Evolutionary conservation across 1,139 yeast species (phyloP), one percentile per base, ranked within the genome.

Genomic region (Saccharomyces pastorianus): DNA sequence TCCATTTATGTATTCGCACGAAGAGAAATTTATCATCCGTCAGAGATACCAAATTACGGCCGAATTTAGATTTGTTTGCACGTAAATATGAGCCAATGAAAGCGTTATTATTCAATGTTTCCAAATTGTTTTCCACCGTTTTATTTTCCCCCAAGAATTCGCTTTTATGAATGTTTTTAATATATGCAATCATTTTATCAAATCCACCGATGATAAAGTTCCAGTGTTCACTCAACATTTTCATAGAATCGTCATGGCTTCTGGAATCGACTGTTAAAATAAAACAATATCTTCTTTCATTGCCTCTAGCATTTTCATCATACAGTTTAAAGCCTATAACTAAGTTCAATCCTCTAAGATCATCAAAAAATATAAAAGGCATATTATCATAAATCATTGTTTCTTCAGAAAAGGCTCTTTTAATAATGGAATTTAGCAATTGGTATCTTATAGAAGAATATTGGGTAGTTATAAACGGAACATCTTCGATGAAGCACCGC

Each of bases 271-370:
- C 73, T 2, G 85, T 75, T 29, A 86, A 81, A 59, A 86, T 77
- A 25, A 86, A 67, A 2, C 88, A 77, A 63, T 86, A 88, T 55
- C 87, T 79, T 54, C 96, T 72, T 62, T 85, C 93, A 5, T 87
- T 83, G 1, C 96, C 96, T 54, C 96, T 76, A 0, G 96, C 91
- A 53, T 82, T 79, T 26, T 76, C 72, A 67, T 88, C 96, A 42
- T 76, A 76, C 13, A 88, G 73, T 63, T 85, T 84, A 71, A 88
- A 87, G 6, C 85, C 80, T 55, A 81, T 75, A 34, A 82, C 79
- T 25, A 88, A 71, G 46, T 91, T 83, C 59, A 83, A 81, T 0
- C 96, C 96, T 58, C 82, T 77, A 3, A 74, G 66, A 6, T 80
- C 78, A 63, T 88, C 95, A 2, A 90, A 90, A 62, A 83, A 83